A percentile compares a stretch with the other conserved stretches of the same genome.
Conservation (phyloP, 208 protist species). For the Crithidia fasciculata region DNA sequence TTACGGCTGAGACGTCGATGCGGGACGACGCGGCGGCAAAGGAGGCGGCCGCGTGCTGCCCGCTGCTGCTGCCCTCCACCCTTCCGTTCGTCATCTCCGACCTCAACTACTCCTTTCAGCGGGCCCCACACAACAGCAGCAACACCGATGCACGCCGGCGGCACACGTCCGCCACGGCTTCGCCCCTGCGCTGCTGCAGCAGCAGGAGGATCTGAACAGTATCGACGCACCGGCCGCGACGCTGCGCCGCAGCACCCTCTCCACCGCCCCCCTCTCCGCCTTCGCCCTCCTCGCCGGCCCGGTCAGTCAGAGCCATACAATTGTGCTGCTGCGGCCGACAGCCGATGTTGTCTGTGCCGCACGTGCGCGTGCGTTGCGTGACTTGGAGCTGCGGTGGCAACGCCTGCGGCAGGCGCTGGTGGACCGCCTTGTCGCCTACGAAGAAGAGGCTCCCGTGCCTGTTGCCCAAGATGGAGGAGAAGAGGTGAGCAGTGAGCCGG, state of each 20-base stretch:
- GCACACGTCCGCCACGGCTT: background rate
- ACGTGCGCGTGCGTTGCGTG: conserved; percentile 42
- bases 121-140: background rate
- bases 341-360: conserved; percentile 37
- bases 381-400: conserved; percentile 51
- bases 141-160: background rate
- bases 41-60: conserved; percentile 17
- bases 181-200: background rate
- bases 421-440: conserved; percentile 37
- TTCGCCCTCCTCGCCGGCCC: conserved; percentile 52
- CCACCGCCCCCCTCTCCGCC: conserved; percentile 45
- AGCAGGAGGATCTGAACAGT: background rate
- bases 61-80: conserved; percentile 51
- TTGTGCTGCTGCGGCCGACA: conserved; percentile 63
- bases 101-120: conserved; percentile 57
- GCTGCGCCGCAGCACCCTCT: conserved; percentile 46
- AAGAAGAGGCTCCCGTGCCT: conserved; percentile 34
- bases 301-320: conserved; percentile 49
- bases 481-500: background rate
- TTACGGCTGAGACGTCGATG: background rate
- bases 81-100: conserved; percentile 73
- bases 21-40: background rate
- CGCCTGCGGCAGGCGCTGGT: conserved; percentile 49
- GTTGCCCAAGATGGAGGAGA: background rate
- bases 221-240: conserved; percentile 13